These are phyloP conservation scores for Pholiota conissans DNA, from an alignment of 768 basidiomycete species.

Conservation along the genomic window DNA sequence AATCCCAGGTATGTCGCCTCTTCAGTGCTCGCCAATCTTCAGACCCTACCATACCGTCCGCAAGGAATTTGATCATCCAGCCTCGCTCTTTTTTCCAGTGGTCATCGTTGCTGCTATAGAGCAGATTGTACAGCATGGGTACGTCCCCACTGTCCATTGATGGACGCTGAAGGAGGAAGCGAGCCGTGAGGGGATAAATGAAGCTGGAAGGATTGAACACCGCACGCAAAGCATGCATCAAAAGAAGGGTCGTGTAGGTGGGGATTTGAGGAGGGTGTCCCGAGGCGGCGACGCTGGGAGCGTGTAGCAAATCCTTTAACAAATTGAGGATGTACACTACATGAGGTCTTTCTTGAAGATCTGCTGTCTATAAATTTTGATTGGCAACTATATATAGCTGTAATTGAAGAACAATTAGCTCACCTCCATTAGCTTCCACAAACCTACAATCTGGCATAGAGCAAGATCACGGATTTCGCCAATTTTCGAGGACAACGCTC, in stretches of 20 bases:
- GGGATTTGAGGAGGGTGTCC: constrained; percentile 60
- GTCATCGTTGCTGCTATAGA: constrained; percentile 78
- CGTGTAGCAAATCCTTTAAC: constrained; percentile 57
- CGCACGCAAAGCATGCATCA: constrained; percentile 78
- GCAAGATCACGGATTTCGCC: constrained; percentile 59
- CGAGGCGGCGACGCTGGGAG: constrained; percentile 25
- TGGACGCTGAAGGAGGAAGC: constrained; percentile 89
- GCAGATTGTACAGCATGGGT: constrained; percentile 86
- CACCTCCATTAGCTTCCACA: constrained; percentile 68
- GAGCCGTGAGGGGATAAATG: constrained; percentile 82
- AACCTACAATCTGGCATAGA: constrained; percentile 55
- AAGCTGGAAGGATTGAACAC: constrained; percentile 88
- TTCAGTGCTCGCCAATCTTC: constrained; percentile 83
- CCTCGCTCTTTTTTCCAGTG: constrained; percentile 86
- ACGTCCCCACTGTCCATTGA: constrained; percentile 80
- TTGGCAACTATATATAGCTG: background rate
- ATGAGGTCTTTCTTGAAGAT: constrained; percentile 79
- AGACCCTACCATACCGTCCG: constrained; percentile 73
- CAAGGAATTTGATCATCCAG: constrained; percentile 85
- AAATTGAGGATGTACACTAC: constrained; percentile 68
- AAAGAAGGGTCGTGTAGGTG: constrained; percentile 75
- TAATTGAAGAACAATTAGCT: constrained; percentile 19
- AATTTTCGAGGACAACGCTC: constrained; percentile 70
- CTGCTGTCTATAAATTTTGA: constrained; percentile 43
- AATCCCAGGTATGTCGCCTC: constrained; percentile 85